Conservation (phyloP, 2,329 filamentous ascomycete species). For the Juglanconis sp. region DNA sequence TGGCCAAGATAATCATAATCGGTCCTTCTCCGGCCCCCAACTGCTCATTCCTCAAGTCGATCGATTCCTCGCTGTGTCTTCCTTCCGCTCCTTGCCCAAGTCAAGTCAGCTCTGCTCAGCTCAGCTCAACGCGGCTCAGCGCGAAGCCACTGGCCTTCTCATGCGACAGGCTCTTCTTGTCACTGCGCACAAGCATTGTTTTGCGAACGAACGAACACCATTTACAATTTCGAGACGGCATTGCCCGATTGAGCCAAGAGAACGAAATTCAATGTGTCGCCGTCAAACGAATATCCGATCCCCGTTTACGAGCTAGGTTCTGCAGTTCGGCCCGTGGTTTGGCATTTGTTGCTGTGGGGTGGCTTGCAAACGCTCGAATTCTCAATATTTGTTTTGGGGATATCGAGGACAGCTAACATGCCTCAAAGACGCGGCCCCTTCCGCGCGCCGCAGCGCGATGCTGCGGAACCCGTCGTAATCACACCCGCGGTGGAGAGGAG, state of each 20-base stretch:
- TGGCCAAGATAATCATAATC: slow-evolving; percentile 1
- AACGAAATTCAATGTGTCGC: slow-evolving; percentile 5
- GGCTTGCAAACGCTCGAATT: not conserved
- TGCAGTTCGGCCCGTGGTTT: not conserved
- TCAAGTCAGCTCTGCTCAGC: not conserved
- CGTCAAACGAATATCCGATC: not conserved
- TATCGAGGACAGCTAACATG: slow-evolving; percentile 4
- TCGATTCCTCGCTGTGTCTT: not conserved
- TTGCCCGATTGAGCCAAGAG: not conserved
- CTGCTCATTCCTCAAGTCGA: not conserved
- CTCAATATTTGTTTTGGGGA: not conserved
- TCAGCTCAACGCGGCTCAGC: not conserved
- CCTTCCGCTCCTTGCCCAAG: not conserved
- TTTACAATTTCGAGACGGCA: not conserved
- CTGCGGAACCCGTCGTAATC: not conserved
- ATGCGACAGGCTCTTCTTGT: not conserved
- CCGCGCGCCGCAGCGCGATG: slow-evolving; percentile 1
- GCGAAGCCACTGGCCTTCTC: not conserved
- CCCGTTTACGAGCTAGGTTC: not conserved
- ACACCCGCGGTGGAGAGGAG: slow-evolving; percentile 1
- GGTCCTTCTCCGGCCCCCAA: not conserved
- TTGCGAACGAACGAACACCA: slow-evolving; percentile 1
- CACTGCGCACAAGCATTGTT: not conserved
- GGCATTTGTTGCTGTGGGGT: not conserved
- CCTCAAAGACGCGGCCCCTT: slow-evolving; percentile 13